Percentiles rank a stretch among this genome's conserved stretches.
Conservation (phyloP, 257 asterid species). For the Paulownia fortunei region DNA sequence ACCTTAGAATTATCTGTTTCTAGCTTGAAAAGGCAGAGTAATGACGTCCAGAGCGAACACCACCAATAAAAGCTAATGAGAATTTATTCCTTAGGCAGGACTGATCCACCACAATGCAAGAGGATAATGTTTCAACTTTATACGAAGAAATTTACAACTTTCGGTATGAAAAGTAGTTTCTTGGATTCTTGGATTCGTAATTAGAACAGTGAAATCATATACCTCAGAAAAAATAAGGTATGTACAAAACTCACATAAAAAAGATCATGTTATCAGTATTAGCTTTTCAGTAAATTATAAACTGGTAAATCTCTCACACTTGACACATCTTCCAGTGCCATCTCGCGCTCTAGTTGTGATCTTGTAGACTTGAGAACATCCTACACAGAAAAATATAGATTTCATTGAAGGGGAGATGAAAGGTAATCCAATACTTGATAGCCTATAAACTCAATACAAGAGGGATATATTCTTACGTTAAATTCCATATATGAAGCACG, state of each 20-base stretch:
- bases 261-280: not conserved
- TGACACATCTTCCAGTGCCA: slow-evolving; percentile 65
- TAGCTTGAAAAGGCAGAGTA: not conserved
- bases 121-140: not conserved
- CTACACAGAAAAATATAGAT: slow-evolving; percentile 36
- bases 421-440: not conserved
- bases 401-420: not conserved
- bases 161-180: slow-evolving; percentile 7
- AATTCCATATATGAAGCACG: slow-evolving; percentile 96
- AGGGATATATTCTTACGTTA: slow-evolving; percentile 53
- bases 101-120: not conserved
- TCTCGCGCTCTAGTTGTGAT: slow-evolving; percentile 81
- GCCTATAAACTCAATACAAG: not conserved
- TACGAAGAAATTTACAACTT: slow-evolving; percentile 20
- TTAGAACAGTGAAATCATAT: not conserved
- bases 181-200: slow-evolving; percentile 2
- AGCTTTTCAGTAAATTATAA: slow-evolving; percentile 62
- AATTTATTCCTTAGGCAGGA: not conserved
- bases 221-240: not conserved
- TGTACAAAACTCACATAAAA: slow-evolving; percentile 19
- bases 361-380: slow-evolving; percentile 82
- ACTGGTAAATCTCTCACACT: slow-evolving; percentile 77
- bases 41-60: not conserved
- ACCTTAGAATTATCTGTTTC: too few relatives aligned
- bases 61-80: not conserved